Evolutionary conservation across 2,329 filamentous ascomycete genomes (phyloP), one percentile per base, ranked within the genome.

Genomic region (Exophiala bonariae): DNA sequence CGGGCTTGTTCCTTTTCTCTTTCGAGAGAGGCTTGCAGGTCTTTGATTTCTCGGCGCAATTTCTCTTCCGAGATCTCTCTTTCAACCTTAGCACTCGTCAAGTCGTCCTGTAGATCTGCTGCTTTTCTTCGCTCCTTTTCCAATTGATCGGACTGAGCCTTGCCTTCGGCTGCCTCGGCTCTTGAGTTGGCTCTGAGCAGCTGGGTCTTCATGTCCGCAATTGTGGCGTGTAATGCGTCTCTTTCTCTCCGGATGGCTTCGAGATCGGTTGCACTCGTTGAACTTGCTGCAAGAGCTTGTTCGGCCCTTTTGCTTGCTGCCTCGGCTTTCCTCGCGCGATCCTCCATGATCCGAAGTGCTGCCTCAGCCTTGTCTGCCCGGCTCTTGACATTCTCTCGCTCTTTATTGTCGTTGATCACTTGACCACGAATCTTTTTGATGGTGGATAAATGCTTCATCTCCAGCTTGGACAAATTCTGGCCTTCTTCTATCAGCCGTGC

Each of bases 401-500:
- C 64, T 58, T 79, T 82, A 20, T 74, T 74, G 37, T 73, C 75
- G 38, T 81, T 78, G 9, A 65, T 56, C 11, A 73, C 61, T 56
- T 80, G 77, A 39, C 72, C 64, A 11, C 79, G 75, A 49, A 97
- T 70, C 61, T 89, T 91, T 67, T 93, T 95, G 60, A 97, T 87
- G 3, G 85, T 84, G 4, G 81, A 81, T 51, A 92, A 78, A 55
- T 95, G 85, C 61, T 90, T 89, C 66, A 96, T 81, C 65, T 99
- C 93, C 0, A 81, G 87, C 59, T 86, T 87, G 1, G 89, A 91
- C 7, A 97, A 76, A 57, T 86, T 90, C 59, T 93, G 87, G 1
- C 95, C 93, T 71, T 99, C 93, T 59, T 95, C 86, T 76, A 99
- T 87, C 10, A 99, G 73, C 37, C 91, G 73, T 2, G 91, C 89